Evolutionary conservation across 345 rosid species (phyloP).

Genomic region (Euphorbia pulcherrima): DNA sequence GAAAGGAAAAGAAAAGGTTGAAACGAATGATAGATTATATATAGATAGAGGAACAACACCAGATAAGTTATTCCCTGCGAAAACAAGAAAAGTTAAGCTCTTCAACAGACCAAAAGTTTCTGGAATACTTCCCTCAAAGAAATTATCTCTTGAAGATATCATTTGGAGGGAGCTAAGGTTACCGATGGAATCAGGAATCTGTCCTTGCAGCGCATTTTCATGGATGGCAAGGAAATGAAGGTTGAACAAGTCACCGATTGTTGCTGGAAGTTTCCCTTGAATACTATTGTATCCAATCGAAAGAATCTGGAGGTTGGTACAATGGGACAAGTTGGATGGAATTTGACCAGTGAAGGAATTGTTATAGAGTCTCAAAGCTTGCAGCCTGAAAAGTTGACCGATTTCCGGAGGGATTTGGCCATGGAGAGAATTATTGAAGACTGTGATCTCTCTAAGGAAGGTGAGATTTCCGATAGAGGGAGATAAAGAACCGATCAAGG

Average conservation of each 20-base stretch:
- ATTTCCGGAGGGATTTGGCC: constrained; percentile 19
- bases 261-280: constrained; percentile 21
- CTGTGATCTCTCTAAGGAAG: constrained; percentile 9
- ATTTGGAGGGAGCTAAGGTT: not conserved
- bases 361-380: constrained; percentile 5
- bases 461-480: constrained; percentile 24
- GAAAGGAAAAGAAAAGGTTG: not conserved
- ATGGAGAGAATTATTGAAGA: constrained; percentile 12
- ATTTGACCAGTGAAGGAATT: constrained; percentile 17
- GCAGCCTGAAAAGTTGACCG: constrained; percentile 12
- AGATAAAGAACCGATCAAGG: constrained; percentile 20
- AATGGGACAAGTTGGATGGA: constrained; percentile 11
- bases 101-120: not conserved
- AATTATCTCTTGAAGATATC: not conserved
- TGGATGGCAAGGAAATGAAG: constrained; percentile 8
- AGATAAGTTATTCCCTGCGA: not conserved
- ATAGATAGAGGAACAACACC: not conserved
- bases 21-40: not conserved
- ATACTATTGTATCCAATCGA: not conserved
- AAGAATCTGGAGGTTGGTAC: constrained; percentile 10
- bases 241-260: constrained; percentile 7
- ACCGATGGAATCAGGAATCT: constrained; percentile 16
- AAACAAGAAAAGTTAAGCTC: not conserved
- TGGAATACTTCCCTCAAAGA: not conserved
- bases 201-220: constrained; percentile 17